A percentile compares a stretch with the other conserved stretches of the same genome.
These are phyloP conservation scores for Aureoboletus auriporus DNA, from an alignment of 768 basidiomycete genomes.

Conservation along the genomic window DNA sequence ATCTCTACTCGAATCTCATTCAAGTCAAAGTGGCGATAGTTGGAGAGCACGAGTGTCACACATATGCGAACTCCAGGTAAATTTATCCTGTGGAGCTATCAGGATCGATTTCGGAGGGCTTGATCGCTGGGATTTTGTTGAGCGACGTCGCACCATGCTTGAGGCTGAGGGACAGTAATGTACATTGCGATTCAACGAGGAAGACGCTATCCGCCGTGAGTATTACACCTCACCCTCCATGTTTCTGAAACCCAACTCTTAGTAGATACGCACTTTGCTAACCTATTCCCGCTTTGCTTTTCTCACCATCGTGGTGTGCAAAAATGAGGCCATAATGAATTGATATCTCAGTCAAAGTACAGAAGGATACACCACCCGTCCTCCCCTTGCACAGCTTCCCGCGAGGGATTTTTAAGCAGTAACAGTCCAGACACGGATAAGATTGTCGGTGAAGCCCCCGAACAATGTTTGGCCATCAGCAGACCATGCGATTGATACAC, in stretches of 20 bases:
- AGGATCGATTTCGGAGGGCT: constrained; percentile 73
- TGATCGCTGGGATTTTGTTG: constrained; percentile 66
- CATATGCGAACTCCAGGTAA: constrained; percentile 70
- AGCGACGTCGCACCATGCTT: constrained; percentile 60
- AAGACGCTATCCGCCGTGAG: background rate
- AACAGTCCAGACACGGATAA: constrained; percentile 90
- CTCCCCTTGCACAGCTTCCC: constrained; percentile 18
- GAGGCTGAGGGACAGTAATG: constrained; percentile 38
- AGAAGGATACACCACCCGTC: constrained; percentile 19
- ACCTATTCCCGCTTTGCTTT: background rate
- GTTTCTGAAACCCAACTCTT: background rate
- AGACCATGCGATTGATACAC: constrained; percentile 97
- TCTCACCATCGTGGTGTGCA: background rate
- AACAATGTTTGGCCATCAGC: constrained; percentile 97
- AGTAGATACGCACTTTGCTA: background rate
- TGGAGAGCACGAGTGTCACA: constrained; percentile 73
- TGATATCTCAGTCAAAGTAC: constrained; percentile 21
- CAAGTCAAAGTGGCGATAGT: constrained; percentile 63
- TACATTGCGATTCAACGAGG: background rate
- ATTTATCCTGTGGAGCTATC: constrained; percentile 54
- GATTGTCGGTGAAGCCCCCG: constrained; percentile 95
- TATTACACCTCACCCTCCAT: background rate
- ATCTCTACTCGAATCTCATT: constrained; percentile 1
- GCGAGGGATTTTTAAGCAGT: constrained; percentile 37
- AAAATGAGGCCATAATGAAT: constrained; percentile 16